Evolutionary conservation across 192 early-diverging fungal genomes (phyloP).

Genomic region (Coemansia sp.): DNA sequence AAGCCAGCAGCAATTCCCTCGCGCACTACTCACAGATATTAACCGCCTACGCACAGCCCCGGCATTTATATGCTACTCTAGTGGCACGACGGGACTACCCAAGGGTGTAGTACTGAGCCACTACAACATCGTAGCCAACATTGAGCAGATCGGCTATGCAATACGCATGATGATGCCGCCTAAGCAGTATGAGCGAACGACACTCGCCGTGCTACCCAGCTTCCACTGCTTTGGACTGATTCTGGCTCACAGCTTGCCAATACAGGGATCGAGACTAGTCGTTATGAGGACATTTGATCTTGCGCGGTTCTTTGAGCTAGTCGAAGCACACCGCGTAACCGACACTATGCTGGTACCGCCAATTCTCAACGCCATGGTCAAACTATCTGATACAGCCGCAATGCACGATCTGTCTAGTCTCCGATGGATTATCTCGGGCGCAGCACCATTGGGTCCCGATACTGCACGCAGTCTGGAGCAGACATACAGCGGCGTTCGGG

Average conservation of each 20-base stretch:
- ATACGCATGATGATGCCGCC: conserved; percentile 23
- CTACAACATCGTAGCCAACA: conserved; percentile 68
- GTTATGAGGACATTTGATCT: conserved; percentile 76
- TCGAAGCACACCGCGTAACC: conserved; percentile 69
- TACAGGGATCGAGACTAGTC: conserved; percentile 54
- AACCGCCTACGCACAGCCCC: conserved; percentile 18
- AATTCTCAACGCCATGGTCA: conserved; percentile 69
- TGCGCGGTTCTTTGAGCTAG: conserved; percentile 56
- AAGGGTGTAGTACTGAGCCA: conserved; percentile 72
- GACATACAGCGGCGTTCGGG: conserved; percentile 38
- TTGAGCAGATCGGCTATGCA: conserved; percentile 54
- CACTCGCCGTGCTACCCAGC: conserved; percentile 62
- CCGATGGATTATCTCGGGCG: conserved; percentile 68
- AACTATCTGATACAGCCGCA: conserved; percentile 65
- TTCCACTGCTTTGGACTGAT: conserved; percentile 70
- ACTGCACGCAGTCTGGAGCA: conserved; percentile 56
- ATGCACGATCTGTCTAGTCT: conserved; percentile 70
- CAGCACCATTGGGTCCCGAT: conserved; percentile 73
- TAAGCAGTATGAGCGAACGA: conserved; percentile 35
- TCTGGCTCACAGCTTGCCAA: conserved; percentile 34
- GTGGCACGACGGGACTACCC: conserved; percentile 70
- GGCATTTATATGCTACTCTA: conserved; percentile 71
- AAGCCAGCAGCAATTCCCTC: background rate
- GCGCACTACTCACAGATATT: background rate
- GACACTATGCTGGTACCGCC: conserved; percentile 69